Base-by-base conservation (phyloP, 306 rosid genomes). In the Acacia confusa region DNA sequence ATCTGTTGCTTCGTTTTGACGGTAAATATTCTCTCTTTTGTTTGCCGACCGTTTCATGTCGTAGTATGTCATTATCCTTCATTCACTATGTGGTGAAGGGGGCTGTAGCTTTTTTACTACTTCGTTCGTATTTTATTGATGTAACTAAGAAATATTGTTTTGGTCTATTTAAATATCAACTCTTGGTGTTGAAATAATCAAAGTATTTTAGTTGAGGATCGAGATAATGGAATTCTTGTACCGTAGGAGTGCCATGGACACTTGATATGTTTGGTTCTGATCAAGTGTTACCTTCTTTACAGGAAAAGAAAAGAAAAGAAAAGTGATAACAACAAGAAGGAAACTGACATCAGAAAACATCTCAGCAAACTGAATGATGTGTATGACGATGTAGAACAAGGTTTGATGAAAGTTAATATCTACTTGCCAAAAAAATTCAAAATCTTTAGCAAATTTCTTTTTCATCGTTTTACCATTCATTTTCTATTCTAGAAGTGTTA, bases 231-330 rank as follows among this genome's bases (percentile, higher is more conserved):
- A 40, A 41, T n/a, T 20, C 10, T 22, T 2, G 16, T 40, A 41
- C 34, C 32, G 22, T 22, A 11, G 25, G 50, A 30, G 4, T n/a
- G 15, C 53, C 19, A 10, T 41, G 64, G 28, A 50, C 19, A 30
- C 65, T 52, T 13, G 27, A 61, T 61, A 7, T 75, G 17, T 16
- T 63, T 6, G 2, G 66, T 64, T 77, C 45, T 44, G 9, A 30
- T 64, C 22, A 47, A 65, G 61, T 80, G 73, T 41, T 81, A 66
- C 79, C 63, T 61, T 69, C 9, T 82, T 73, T 63, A 25, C 84
- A 94, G 97, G 87, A 89, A 88, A 86, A 88, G 81, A 70, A 89
- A 81, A 72, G 88, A 81, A 77, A 88, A 82, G 38, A 84, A 45
- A 69, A 87, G 86, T 65, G 91, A 84, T 74, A 69, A 83, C 10